Conservation (phyloP, 73 alveolate species). For the Paramecium caudatum region DNA sequence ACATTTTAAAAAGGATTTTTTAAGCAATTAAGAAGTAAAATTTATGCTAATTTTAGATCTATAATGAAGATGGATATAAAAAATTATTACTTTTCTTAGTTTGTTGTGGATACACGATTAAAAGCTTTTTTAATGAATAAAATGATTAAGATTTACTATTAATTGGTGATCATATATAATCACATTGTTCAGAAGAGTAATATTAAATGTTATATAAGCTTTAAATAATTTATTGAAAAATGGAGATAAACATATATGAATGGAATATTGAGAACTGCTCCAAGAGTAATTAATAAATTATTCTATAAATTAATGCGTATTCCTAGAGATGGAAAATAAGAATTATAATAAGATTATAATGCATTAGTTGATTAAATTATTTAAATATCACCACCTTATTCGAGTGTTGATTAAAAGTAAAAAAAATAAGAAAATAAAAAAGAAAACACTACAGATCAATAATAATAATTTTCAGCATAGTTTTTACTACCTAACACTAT, state of each 20-base stretch:
- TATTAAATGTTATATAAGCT: neutral
- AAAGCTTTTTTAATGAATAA: slow-evolving; percentile 65
- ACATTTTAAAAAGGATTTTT: slow-evolving; percentile 70
- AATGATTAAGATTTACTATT: slow-evolving; percentile 51
- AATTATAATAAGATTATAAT: slow-evolving; percentile 63
- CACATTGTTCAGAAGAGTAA: slow-evolving; percentile 53
- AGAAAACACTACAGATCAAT: neutral
- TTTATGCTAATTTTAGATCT: neutral
- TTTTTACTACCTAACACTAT: neutral
- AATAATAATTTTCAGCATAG: slow-evolving; percentile 4
- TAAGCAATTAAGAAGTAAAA: slow-evolving; percentile 61
- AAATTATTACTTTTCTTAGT: slow-evolving; percentile 51
- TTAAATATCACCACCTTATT: slow-evolving; percentile 75
- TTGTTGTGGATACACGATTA: slow-evolving; percentile 66
- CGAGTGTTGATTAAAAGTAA: slow-evolving; percentile 38
- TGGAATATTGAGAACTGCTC: slow-evolving; percentile 67
- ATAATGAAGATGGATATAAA: slow-evolving; percentile 50
- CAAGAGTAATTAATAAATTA: slow-evolving; percentile 67
- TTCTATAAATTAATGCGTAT: slow-evolving; percentile 62
- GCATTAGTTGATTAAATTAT: slow-evolving; percentile 76
- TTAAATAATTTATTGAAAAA: slow-evolving; percentile 44
- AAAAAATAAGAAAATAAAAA: neutral
- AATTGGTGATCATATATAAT: slow-evolving; percentile 10
- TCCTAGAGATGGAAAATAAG: slow-evolving; percentile 64
- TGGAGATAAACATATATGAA: slow-evolving; percentile 70